Conservation (phyloP, 2,329 filamentous ascomycete genomes). For the Penicillium paneum region DNA sequence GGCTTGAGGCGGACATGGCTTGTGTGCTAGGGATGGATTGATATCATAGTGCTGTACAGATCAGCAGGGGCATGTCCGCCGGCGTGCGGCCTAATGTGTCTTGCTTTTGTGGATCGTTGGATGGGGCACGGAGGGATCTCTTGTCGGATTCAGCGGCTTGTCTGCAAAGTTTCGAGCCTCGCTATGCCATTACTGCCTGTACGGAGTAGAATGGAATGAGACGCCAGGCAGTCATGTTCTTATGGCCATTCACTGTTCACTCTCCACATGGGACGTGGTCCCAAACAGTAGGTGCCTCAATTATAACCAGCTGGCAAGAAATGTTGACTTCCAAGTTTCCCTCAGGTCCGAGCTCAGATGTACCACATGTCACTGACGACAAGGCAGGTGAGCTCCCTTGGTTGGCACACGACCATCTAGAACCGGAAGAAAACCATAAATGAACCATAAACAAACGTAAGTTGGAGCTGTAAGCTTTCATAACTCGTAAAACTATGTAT, state of each 20-base stretch:
- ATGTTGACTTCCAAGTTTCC: background rate
- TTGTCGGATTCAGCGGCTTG: background rate
- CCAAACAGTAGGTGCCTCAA: background rate
- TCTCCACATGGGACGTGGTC: background rate
- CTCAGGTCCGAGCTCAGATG: background rate
- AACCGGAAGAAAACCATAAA: background rate
- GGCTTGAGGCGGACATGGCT: background rate
- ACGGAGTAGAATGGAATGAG: background rate
- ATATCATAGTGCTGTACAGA: conserved; percentile 2
- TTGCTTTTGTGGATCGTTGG: conserved; percentile 1
- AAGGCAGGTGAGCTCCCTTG: background rate
- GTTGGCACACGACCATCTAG: background rate
- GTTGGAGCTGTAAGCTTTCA: conserved; percentile 10
- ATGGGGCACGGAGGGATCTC: background rate
- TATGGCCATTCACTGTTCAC: background rate
- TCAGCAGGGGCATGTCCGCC: background rate
- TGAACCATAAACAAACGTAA: background rate
- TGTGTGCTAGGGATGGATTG: background rate
- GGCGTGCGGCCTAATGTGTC: background rate
- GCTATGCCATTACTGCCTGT: background rate
- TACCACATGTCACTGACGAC: background rate
- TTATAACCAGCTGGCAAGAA: background rate
- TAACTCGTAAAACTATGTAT: conserved; percentile 17
- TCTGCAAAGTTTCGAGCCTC: background rate
- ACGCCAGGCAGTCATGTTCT: background rate